Evolutionary conservation across 164 flowering plant species (phyloP).

Genomic region (Kingdonia uniflora): DNA sequence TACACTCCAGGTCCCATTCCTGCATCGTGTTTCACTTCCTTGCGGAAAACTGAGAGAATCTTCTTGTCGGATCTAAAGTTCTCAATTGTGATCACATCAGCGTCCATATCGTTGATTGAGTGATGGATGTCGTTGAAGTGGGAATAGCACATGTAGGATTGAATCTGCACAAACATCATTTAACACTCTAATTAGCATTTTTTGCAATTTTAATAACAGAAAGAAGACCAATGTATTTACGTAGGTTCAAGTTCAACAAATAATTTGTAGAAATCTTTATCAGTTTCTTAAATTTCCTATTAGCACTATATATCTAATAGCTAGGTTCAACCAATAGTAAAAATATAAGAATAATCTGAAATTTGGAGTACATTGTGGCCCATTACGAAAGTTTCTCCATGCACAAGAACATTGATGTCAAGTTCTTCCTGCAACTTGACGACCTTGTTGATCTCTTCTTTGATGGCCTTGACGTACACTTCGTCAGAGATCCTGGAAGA

Average conservation of each 20-base stretch:
- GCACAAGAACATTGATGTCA: conserved; percentile 19
- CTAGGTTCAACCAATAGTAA: no score
- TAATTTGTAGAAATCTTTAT: neutral
- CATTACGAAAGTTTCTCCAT: conserved; percentile 20
- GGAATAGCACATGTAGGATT: conserved; percentile 17
- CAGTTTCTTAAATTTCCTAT: neutral
- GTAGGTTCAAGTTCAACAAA: no score
- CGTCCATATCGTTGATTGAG: conserved; percentile 16
- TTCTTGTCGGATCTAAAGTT: conserved; percentile 15
- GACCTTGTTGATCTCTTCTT: no score
- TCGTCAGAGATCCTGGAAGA: conserved; percentile 15
- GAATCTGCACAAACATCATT: conserved; percentile 15
- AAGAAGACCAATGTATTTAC: no score
- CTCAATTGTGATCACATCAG: conserved; percentile 16
- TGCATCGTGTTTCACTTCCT: conserved; percentile 15
- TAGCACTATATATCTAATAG: no score
- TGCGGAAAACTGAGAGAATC: conserved; percentile 16
- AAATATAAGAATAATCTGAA: no score
- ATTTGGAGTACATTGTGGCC: no score
- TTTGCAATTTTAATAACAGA: no score
- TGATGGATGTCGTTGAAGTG: conserved; percentile 14
- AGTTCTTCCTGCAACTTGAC: conserved; percentile 18
- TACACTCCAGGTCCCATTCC: conserved; percentile 18
- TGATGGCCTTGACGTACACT: conserved; percentile 18
- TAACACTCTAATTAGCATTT: neutral